phyloP scores from a whole-genome alignment of 306 rosid genomes.

The Lotus japonicus region DNA sequence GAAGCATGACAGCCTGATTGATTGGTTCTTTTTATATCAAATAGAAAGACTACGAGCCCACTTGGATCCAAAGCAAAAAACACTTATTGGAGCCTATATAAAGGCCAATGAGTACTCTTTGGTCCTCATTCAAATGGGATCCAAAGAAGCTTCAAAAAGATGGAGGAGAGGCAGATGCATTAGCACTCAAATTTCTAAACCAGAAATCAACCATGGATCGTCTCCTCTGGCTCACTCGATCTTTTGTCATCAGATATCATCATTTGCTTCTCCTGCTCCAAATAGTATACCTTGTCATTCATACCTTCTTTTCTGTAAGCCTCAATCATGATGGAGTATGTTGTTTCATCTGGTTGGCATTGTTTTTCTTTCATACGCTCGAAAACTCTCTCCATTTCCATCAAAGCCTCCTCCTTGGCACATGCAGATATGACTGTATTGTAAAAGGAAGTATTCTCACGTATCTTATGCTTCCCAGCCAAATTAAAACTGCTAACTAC shows the following conservation, averaged over 20 bases:
- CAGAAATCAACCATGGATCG: conserved; percentile 6
- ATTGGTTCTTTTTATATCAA: background rate
- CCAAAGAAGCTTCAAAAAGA: background rate
- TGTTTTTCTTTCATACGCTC: conserved; percentile 61
- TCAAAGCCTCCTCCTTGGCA: conserved; percentile 68
- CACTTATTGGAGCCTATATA: too few species aligned
- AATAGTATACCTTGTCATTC: conserved; percentile 64
- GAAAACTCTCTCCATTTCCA: conserved; percentile 73
- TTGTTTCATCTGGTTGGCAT: conserved; percentile 53
- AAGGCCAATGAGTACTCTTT: too few species aligned
- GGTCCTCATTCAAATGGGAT: too few species aligned
- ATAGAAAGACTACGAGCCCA: background rate
- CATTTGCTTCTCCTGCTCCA: conserved; percentile 49
- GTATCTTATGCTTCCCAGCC: conserved; percentile 65
- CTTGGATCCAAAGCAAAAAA: too few species aligned
- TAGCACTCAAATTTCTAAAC: conserved; percentile 14
- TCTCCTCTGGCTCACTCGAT: conserved; percentile 1
- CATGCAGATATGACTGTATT: conserved; percentile 71
- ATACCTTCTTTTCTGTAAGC: conserved; percentile 68
- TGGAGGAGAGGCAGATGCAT: conserved; percentile 1
- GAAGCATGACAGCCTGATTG: background rate
- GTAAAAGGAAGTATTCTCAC: conserved; percentile 59
- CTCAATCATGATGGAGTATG: conserved; percentile 56
- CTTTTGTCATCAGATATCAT: conserved; percentile 15
- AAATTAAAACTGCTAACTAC: conserved; percentile 54